phyloP scores from a whole-genome alignment of 2,329 filamentous ascomycete species.

The Talaromyces sp. region DNA sequence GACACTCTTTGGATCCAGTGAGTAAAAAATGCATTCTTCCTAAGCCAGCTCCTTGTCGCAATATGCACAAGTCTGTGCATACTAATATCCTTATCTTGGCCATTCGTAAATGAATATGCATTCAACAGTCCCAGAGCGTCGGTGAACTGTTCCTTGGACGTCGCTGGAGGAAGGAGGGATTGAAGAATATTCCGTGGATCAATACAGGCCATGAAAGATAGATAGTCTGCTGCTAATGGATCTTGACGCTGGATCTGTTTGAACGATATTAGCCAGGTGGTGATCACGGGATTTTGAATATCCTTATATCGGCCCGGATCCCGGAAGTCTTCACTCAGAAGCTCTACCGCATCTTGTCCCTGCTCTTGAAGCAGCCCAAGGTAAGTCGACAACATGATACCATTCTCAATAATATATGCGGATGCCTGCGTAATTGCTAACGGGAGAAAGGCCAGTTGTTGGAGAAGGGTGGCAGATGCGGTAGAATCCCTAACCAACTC shows the following conservation, averaged over 20 bases:
- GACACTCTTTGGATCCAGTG: conserved; percentile 13
- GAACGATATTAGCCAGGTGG: conserved; percentile 40
- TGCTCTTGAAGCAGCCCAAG: conserved; percentile 23
- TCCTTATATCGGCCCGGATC: conserved; percentile 30
- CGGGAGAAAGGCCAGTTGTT: conserved; percentile 24
- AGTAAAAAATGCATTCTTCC: conserved; percentile 6
- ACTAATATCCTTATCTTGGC: conserved; percentile 18
- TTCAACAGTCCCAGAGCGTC: neutral
- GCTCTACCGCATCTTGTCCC: conserved; percentile 27
- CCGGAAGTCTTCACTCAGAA: conserved; percentile 35
- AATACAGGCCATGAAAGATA: conserved; percentile 37
- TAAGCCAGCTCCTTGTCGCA: conserved; percentile 29
- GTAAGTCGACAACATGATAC: conserved; percentile 18
- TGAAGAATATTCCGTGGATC: conserved; percentile 30
- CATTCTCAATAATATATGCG: conserved; percentile 23
- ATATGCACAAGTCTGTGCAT: conserved; percentile 34
- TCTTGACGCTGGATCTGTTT: conserved; percentile 21
- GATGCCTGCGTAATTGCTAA: conserved; percentile 28
- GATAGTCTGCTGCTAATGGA: conserved; percentile 32
- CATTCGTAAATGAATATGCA: neutral
- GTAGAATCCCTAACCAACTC: conserved; percentile 11
- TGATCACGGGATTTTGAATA: conserved; percentile 33
- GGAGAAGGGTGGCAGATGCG: conserved; percentile 17
- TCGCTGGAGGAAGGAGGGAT: conserved; percentile 28
- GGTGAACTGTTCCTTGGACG: conserved; percentile 14